These are phyloP conservation scores for Aurinia saxatilis DNA, from an alignment of 345 rosid species.

Conservation along the genomic window DNA sequence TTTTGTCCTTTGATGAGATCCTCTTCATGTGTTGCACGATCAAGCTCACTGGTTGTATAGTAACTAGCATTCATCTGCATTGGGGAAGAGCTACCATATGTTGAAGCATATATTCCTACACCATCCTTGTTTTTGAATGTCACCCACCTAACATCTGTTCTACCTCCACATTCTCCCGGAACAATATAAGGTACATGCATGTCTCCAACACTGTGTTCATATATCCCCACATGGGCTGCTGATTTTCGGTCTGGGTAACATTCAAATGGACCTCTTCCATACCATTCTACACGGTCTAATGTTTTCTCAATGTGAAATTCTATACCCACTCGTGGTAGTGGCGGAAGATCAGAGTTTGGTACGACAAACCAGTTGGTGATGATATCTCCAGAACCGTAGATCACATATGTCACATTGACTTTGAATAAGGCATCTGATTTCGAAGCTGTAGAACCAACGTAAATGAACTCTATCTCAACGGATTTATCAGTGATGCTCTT, in stretches of 20 bases:
- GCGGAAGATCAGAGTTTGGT: constrained; percentile 73
- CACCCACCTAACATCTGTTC: constrained; percentile 96
- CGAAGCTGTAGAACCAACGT: constrained; percentile 31
- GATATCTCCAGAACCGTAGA: constrained; percentile 74
- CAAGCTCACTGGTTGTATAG: constrained; percentile 58
- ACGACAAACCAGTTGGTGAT: constrained; percentile 51
- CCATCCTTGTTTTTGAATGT: constrained; percentile 66
- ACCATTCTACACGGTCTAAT: constrained; percentile 67
- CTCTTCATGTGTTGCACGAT: constrained; percentile 66
- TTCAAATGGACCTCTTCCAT: constrained; percentile 95
- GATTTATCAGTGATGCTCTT: constrained; percentile 31
- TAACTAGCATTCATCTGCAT: constrained; percentile 96
- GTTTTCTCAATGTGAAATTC: constrained; percentile 66
- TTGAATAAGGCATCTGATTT: constrained; percentile 42
- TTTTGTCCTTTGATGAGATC: constrained; percentile 56
- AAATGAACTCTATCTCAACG: constrained; percentile 48
- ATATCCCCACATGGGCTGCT: constrained; percentile 76
- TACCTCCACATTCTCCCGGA: constrained; percentile 88
- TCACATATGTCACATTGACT: constrained; percentile 47
- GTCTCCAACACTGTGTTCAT: constrained; percentile 50
- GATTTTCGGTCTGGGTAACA: constrained; percentile 97
- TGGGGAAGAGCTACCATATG: constrained; percentile 64
- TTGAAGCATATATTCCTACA: constrained; percentile 75
- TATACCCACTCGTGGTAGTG: constrained; percentile 85
- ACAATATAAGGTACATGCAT: constrained; percentile 96